Evolutionary conservation across 306 rosid genomes (phyloP).

Genomic region (Lathyrus aphaca): DNA sequence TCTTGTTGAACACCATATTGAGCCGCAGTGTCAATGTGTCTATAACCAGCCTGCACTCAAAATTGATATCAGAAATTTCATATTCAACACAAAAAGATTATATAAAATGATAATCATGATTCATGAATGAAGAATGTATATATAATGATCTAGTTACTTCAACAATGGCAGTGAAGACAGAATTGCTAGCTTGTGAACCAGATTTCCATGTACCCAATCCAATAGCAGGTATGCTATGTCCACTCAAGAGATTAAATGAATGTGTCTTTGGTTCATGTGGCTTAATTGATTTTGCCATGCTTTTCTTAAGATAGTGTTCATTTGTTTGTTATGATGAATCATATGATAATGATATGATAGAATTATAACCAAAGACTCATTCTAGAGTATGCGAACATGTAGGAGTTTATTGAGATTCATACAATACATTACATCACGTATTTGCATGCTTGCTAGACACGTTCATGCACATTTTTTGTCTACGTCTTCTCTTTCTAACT

Average conservation of each 20-base stretch:
- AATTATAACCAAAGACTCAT: neutral
- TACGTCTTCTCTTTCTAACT: neutral
- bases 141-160: constrained; percentile 34
- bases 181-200: constrained; percentile 48
- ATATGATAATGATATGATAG: neutral
- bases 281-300: constrained; percentile 42
- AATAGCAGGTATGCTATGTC: constrained; percentile 53
- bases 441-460: neutral
- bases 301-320: neutral
- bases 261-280: constrained; percentile 45
- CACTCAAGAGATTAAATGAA: constrained; percentile 51
- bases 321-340: neutral
- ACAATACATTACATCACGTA: neutral
- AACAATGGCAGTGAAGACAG: constrained; percentile 48
- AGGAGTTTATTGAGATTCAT: neutral
- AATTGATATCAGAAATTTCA: neutral
- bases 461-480: neutral
- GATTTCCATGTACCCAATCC: constrained; percentile 64
- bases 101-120: neutral
- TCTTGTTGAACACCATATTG: constrained; percentile 63
- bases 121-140: neutral
- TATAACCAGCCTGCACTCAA: constrained; percentile 55
- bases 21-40: constrained; percentile 62
- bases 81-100: neutral
- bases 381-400: neutral